These are phyloP conservation scores for Apiospora koreana DNA, from an alignment of 2,329 filamentous ascomycete genomes.

Conservation along the genomic window DNA sequence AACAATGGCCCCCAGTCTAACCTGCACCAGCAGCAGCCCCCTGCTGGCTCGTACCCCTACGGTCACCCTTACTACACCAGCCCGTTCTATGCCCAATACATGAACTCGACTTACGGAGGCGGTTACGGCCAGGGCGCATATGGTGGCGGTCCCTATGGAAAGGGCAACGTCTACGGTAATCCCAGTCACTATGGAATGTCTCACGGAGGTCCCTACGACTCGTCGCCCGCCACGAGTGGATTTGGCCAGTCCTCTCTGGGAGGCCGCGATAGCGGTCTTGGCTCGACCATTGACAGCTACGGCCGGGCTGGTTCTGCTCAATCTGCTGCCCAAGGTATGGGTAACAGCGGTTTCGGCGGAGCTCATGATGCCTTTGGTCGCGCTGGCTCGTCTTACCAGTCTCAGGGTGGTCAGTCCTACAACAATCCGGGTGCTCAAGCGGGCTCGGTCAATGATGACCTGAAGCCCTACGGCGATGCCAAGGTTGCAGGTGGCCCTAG, in stretches of 20 bases:
- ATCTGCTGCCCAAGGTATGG: conserved; percentile 51
- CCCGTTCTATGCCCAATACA: conserved; percentile 64
- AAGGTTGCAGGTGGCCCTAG: conserved; percentile 57
- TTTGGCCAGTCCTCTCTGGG: conserved; percentile 56
- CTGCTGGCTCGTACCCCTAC: conserved; percentile 33
- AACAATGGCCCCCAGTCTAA: conserved; percentile 35
- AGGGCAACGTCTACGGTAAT: conserved; percentile 56
- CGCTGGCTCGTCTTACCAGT: conserved; percentile 54
- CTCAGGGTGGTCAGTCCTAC: conserved; percentile 56
- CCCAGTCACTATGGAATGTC: conserved; percentile 56
- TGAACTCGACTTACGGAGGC: conserved; percentile 51
- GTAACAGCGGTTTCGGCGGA: conserved; percentile 51
- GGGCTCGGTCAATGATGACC: conserved; percentile 49
- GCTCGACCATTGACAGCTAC: conserved; percentile 55
- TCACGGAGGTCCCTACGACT: conserved; percentile 58
- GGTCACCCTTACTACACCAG: conserved; percentile 55
- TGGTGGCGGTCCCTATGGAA: conserved; percentile 52
- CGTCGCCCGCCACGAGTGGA: conserved; percentile 49
- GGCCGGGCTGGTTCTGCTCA: conserved; percentile 52
- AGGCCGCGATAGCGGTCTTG: conserved; percentile 51
- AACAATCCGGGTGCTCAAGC: conserved; percentile 50
- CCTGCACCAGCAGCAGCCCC: conserved; percentile 39
- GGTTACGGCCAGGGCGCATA: conserved; percentile 55
- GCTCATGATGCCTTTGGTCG: conserved; percentile 59
- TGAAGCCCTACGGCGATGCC: conserved; percentile 60